Evolutionary conservation across 176 grass and related monocot genomes (phyloP).

Genomic region (Luzula sylvatica): DNA sequence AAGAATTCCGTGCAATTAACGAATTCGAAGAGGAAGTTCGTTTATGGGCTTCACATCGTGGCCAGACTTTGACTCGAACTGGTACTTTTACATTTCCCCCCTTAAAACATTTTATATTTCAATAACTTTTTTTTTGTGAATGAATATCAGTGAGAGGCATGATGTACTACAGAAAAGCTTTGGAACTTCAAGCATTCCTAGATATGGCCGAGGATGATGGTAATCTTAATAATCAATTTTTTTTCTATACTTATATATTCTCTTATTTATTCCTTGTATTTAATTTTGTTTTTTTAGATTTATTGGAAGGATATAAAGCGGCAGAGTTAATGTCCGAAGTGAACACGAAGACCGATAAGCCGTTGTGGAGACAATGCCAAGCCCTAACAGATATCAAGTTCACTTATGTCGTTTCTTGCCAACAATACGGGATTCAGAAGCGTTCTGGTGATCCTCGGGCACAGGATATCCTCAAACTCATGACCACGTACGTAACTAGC

Average conservation of each 20-base stretch:
- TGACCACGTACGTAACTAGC: constrained; percentile 59
- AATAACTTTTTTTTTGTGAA: neutral
- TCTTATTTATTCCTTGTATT: neutral
- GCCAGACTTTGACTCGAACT: constrained; percentile 90
- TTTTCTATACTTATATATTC: constrained; percentile 1
- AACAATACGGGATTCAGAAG: constrained; percentile 91
- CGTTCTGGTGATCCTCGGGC: constrained; percentile 54
- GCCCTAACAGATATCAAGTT: constrained; percentile 98
- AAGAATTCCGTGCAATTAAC: constrained; percentile 45
- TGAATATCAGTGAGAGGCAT: constrained; percentile 76
- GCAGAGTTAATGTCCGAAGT: constrained; percentile 60
- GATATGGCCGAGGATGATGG: constrained; percentile 90
- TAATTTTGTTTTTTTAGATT: constrained; percentile 34
- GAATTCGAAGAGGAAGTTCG: constrained; percentile 77
- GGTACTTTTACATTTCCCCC: constrained; percentile 20
- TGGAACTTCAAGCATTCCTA: constrained; percentile 93
- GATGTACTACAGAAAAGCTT: constrained; percentile 98
- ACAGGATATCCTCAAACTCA: constrained; percentile 87
- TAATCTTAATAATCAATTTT: constrained; percentile 23
- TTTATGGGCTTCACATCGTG: constrained; percentile 89
- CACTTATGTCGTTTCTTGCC: constrained; percentile 96
- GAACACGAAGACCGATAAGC: constrained; percentile 28
- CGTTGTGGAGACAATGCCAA: constrained; percentile 76
- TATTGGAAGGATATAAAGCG: constrained; percentile 88
- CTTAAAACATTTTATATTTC: neutral